Evolutionary conservation across 306 rosid species (phyloP), one percentile per base, ranked within the genome.

Genomic region (Ziziphus jujuba): DNA sequence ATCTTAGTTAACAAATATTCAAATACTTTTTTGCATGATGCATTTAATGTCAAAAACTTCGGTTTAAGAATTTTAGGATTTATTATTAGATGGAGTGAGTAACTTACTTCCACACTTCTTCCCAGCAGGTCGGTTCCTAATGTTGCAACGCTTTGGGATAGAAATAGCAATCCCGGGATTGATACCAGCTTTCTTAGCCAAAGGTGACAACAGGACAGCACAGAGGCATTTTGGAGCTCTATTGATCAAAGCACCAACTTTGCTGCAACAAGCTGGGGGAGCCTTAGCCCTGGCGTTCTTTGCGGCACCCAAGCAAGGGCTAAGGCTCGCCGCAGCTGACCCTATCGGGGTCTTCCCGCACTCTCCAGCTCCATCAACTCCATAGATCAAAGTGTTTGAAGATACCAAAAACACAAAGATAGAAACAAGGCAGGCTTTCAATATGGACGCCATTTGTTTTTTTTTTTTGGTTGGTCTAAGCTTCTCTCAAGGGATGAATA

Each of bases 71-170:
- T 28, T 28, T 28, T 28, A 4, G 33, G 4, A 28, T 28, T 28
- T 28, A 1, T 4, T n/a, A n/a, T 23, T 17, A 62, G 35, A 66
- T 51, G 49, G 7, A 3, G 23, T 53, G 2, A 40, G 5, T 0
- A n/a, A 69, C 98, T 92, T 77, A 92, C 95, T 81, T 74, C 98
- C 98, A 69, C 98, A 92, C 76, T 92, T 92, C 79, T 87, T 85
- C 56, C 96, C 98, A 17, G 67, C 87, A 3, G 87, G 87, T 17
- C 98, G 79, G 86, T 89, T 92, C 63, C 62, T 79, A 60, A 92
- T 89, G 82, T 82, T 87, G 91, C 98, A 92, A 17, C 96, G 75
- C 80, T 92, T 92, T 6, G 98, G 95, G 61, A 92, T 56, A 49
- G 89, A 79, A 16, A 92, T 87, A 25, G 96, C 98, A 67, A 79